phyloP scores from a whole-genome alignment of 2,329 filamentous ascomycete genomes.

The Rhytidhysteron rufulum region DNA sequence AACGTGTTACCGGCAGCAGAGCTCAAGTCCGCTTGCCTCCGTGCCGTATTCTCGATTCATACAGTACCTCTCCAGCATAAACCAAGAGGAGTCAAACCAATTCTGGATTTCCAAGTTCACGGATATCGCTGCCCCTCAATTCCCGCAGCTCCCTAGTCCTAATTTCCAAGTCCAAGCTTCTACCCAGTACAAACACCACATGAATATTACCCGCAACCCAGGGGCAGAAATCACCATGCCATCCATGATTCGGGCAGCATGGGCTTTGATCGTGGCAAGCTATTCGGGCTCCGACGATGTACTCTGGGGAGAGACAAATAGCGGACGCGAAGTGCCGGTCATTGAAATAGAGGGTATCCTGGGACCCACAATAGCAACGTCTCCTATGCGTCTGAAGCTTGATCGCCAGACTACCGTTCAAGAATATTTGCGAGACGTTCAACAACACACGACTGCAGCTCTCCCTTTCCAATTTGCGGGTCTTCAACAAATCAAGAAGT shows the following conservation, averaged over 20 bases:
- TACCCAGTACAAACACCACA: slow-evolving; percentile 17
- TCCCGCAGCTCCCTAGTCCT: slow-evolving; percentile 27
- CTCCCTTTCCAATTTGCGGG: slow-evolving; percentile 38
- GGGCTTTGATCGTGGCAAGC: slow-evolving; percentile 43
- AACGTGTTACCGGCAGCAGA: slow-evolving; percentile 14
- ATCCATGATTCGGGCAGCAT: slow-evolving; percentile 41
- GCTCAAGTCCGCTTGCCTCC: slow-evolving; percentile 7
- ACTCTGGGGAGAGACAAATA: slow-evolving; percentile 43
- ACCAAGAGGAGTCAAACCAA: slow-evolving; percentile 21
- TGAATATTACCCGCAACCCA: slow-evolving; percentile 15
- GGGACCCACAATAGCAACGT: slow-evolving; percentile 39
- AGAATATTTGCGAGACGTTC: slow-evolving; percentile 25
- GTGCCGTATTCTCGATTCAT: slow-evolving; percentile 30
- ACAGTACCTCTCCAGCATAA: slow-evolving; percentile 23
- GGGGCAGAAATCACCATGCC: slow-evolving; percentile 30
- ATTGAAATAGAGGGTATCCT: slow-evolving; percentile 36
- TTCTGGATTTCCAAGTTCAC: slow-evolving; percentile 28
- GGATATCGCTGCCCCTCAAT: slow-evolving; percentile 23
- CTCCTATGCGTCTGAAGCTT: slow-evolving; percentile 41
- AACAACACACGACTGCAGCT: slow-evolving; percentile 22
- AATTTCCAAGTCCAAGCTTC: slow-evolving; percentile 29
- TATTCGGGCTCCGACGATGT: slow-evolving; percentile 48
- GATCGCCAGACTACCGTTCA: slow-evolving; percentile 23
- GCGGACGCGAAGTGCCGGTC: slow-evolving; percentile 33
- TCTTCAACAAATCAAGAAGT: slow-evolving; percentile 43